Percentiles rank a stretch among this genome's conserved stretches.
Evolutionary conservation across 345 rosid species (phyloP).

Genomic region (Hirschfeldia incana): DNA sequence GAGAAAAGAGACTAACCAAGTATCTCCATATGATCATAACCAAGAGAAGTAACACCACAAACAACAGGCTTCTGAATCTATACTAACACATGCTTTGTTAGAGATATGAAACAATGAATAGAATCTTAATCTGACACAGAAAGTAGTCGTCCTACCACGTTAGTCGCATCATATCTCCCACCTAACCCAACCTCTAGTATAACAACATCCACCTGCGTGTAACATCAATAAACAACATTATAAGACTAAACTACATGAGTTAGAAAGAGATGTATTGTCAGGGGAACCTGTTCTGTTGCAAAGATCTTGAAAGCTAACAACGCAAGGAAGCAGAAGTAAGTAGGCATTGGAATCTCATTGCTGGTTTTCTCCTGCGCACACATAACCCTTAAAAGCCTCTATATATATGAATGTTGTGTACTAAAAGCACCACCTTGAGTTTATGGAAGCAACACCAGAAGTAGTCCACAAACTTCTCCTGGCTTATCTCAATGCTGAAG

Average conservation of each 20-base stretch:
- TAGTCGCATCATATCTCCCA: slow-evolving; percentile 87
- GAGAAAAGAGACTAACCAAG: slow-evolving; percentile 72
- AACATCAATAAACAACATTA: slow-evolving; percentile 13
- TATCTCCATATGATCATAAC: slow-evolving; percentile 99
- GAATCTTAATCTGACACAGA: too few relatives aligned
- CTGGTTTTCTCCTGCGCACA: slow-evolving; percentile 59
- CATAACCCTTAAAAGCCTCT: not conserved
- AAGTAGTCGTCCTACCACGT: slow-evolving; percentile 75
- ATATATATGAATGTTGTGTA: not conserved
- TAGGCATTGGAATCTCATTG: slow-evolving; percentile 87
- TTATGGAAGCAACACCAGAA: slow-evolving; percentile 95
- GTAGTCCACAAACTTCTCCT: slow-evolving; percentile 84
- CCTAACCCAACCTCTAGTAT: slow-evolving; percentile 96
- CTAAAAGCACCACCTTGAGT: slow-evolving; percentile 57
- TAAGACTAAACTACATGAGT: not conserved
- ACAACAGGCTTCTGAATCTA: slow-evolving; percentile 84
- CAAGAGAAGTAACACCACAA: slow-evolving; percentile 89
- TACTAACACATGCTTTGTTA: slow-evolving; percentile 2
- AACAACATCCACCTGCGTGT: slow-evolving; percentile 80
- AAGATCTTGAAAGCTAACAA: slow-evolving; percentile 93
- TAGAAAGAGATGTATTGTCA: not conserved
- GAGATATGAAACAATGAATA: not conserved
- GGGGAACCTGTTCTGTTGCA: slow-evolving; percentile 73
- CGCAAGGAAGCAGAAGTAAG: slow-evolving; percentile 83
- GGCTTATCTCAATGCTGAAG: slow-evolving; percentile 74